Evolutionary conservation across 2,329 filamentous ascomycete species (phyloP), one percentile per base, ranked within the genome.

Genomic region (Sphaceloma murrayae): DNA sequence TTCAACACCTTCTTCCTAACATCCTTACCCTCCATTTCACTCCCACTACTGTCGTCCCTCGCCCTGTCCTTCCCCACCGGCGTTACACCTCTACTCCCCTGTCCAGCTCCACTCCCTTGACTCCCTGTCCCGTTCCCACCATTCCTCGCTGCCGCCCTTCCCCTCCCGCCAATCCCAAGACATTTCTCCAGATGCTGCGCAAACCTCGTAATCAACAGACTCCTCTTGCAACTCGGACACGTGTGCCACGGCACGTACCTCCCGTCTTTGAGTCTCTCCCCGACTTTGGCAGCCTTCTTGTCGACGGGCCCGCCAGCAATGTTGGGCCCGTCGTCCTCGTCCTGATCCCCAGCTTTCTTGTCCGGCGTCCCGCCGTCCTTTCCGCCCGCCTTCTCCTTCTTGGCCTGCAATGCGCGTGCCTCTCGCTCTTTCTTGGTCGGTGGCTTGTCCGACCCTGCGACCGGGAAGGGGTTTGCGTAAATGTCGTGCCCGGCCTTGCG

Each of bases 401-500:
- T 47, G 14, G 46, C 46, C 7, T 48, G 47, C 34, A 56, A 55
- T 17, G 76, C 67, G 75, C 78, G 59, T 78, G 75, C 67, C 79
- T 78, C 59, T 80, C 82, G 70, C 84, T 86, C 73, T 64, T 72
- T 86, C 67, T 83, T 84, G 48, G 82, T 82, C 48, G 81, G 74
- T 0, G 59, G 59, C 10, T 60, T 55, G 16, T 78, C 78, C 0
- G 75, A 75, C 5, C 49, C 49, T 16, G 81, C 80, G 13, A 78
- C 78, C 10, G 84, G 79, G 73, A 84, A 88, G 19, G 81, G 84
- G 62, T 87, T 85, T 40, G 82, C 83, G 62, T 87, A 87, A 51
- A 88, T 85, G 61, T 89, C 83, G 64, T 79, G 82, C 48, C 82
- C 82, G 2, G 77, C 70, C 58, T 83, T 80, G 53, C 84, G 77